Base-by-base conservation (phyloP, 2,329 filamentous ascomycete species). In the Coleophoma cylindrospora region DNA sequence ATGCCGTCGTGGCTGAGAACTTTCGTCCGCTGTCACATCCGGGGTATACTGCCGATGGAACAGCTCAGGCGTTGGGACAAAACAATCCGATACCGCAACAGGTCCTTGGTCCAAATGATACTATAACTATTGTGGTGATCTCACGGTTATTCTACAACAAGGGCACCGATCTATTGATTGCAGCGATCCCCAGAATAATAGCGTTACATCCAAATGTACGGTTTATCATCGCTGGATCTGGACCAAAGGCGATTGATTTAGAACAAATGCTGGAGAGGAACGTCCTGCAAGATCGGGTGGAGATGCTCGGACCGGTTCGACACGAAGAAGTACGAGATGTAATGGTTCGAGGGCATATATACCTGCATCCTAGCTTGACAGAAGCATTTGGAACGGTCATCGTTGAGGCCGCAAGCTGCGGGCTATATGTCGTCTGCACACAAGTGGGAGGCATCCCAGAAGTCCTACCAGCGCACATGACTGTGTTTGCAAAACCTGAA, bases 131-230 rank as follows among this genome's bases (percentile, higher is more conserved):
- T 51, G 90, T 99, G 2, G 92, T 99, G 17, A 95, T 99, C 54
- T 96, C 91, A 9, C 89, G 94, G 17, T 82, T 99, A 1, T 99
- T 97, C 70, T 97, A 97, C 70, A 99, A 99, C 71, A 99, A 99
- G 68, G 94, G 94, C 52, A 97, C 90, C 1, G 95, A 99, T 66
- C 81, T 99, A 0, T 80, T 99, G n/a, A 96, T 96, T 21, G 94
- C 92, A 11, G 90, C 91, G 4, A 95, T 99, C 48, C 94, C 94
- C 1, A 85, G 91, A 44, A 96, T 99, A 48, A 80, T 97, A 27
- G 87, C 90, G 45, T 82, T 84, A 13, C 89, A 99, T 65, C 87
- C 90, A 1, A 95, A 97, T 65, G 94, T 96, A 1, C 88, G 91
- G 50, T 99, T 99, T 70, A 89, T 99, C 63, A 96, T 99, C 58